These are phyloP conservation scores for Salix exigua DNA, from an alignment of 345 rosid genomes.

Conservation along the genomic window DNA sequence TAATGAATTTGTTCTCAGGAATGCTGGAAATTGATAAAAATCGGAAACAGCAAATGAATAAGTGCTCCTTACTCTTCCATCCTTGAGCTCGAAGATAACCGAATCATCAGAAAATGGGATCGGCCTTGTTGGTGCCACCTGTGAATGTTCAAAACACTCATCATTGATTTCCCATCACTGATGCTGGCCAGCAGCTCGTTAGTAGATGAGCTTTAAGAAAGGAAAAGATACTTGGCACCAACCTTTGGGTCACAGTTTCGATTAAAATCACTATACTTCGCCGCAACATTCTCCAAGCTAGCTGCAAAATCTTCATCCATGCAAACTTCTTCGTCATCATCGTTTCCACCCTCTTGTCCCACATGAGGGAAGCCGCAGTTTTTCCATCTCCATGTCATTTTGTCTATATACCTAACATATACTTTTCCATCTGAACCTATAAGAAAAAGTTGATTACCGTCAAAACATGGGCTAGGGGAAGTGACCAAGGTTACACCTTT, in stretches of 20 bases:
- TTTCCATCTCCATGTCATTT: constrained; percentile 56
- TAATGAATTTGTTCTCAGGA: not conserved
- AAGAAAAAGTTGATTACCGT: constrained; percentile 46
- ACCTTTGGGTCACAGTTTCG: constrained; percentile 43
- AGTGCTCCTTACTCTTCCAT: constrained; percentile 58
- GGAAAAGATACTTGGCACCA: constrained; percentile 8
- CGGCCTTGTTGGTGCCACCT: constrained; percentile 63
- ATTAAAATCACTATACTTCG: constrained; percentile 13
- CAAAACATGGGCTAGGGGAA: constrained; percentile 61
- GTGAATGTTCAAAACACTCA: constrained; percentile 14
- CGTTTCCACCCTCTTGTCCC: constrained; percentile 4
- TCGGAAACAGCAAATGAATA: not conserved
- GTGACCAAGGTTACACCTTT: constrained; percentile 47
- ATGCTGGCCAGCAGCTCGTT: constrained; percentile 5
- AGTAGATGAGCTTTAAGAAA: not conserved
- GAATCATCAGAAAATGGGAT: constrained; percentile 55
- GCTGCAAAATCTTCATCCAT: constrained; percentile 29
- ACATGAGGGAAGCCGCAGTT: constrained; percentile 43
- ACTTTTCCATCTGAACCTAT: constrained; percentile 60
- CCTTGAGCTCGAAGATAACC: constrained; percentile 56
- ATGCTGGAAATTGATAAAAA: not conserved
- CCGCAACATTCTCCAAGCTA: constrained; percentile 26
- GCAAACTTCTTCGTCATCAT: constrained; percentile 26
- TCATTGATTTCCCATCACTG: constrained; percentile 3
- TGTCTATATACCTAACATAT: constrained; percentile 53